Base-by-base conservation (phyloP, 1,284 basidiomycete species). In the Puccinia polysora region DNA sequence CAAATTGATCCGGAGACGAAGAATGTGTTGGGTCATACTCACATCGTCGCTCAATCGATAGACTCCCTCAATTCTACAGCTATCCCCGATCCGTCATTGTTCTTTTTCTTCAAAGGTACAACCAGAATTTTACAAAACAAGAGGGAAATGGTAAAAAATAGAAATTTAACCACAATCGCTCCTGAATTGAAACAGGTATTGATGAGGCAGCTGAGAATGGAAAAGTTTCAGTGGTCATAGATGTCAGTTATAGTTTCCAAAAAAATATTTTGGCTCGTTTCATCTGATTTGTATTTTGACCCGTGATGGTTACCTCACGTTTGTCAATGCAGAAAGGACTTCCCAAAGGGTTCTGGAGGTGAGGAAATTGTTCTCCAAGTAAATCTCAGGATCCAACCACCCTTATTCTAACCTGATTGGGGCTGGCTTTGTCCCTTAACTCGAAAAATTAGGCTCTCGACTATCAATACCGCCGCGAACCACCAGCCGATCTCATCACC, bases 21-120 rank as follows among this genome's bases (percentile, higher is more conserved):
- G 36, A 52, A 4, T 55, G 38, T 71, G 36, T 20, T 71, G 10
- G 58, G 59, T 55, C 59, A 71, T 30, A 52, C 52, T 36, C 69
- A 63, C 38, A 18, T 62, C 49, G 59, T 64, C 45, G 32, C 63
- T 32, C 47, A 38, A 30, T 10, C 23, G 40, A 40, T 63, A 30
- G 32, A 62, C n/a, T 40, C n/a, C 0, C 59, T 71, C 8, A 43
- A 34, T 30, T 71, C 69, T 28, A 63, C 47, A 30, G 36, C 36
- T n/a, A 63, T 63, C 15, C 69, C 58, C 3, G 69, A 71, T 30
- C 69, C 69, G 8, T 30, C 52, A 15, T 18, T 52, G 50, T 63
- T 71, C 28, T 14, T 38, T 23, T 63, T 63, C 69, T 71, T 71
- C 50, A 71, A 71, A 71, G 69, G 69, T 71, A 34, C 53, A 56